These are phyloP conservation scores for Pichia pseudocactophila DNA, from an alignment of 805 yeast species.

Conservation along the genomic window DNA sequence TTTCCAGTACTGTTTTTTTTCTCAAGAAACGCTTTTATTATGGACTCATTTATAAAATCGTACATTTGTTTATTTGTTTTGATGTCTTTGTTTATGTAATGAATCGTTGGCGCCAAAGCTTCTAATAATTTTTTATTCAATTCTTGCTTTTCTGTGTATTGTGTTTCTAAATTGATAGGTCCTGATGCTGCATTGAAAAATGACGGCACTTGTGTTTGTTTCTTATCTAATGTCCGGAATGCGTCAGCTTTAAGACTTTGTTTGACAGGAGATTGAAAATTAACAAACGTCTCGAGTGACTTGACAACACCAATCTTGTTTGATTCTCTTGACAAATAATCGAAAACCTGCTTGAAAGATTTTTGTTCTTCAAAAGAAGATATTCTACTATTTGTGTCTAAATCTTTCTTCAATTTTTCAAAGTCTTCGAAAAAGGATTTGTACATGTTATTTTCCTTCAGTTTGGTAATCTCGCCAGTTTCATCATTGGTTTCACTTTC, in stretches of 20 bases:
- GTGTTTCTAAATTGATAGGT: conserved; percentile 13
- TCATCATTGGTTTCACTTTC: conserved; percentile 4
- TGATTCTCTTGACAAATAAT: conserved; percentile 18
- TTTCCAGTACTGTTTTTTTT: not conserved
- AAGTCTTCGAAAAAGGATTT: conserved; percentile 21
- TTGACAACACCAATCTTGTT: conserved; percentile 20
- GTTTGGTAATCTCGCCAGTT: conserved; percentile 3
- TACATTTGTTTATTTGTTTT: conserved; percentile 16
- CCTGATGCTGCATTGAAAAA: conserved; percentile 6
- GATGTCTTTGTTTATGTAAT: conserved; percentile 17
- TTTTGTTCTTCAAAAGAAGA: conserved; percentile 27
- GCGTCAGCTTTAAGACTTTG: not conserved
- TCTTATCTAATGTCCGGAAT: not conserved
- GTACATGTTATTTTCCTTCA: conserved; percentile 18
- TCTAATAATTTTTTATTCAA: conserved; percentile 9
- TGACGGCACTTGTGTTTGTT: conserved; percentile 1
- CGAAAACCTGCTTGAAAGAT: conserved; percentile 25
- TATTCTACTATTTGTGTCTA: conserved; percentile 10
- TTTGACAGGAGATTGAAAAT: conserved; percentile 10
- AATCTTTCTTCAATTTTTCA: conserved; percentile 14
- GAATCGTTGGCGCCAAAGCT: conserved; percentile 16
- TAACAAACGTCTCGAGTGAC: conserved; percentile 20
- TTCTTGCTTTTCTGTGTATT: conserved; percentile 9
- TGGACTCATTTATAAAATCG: conserved; percentile 13
- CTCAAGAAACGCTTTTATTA: conserved; percentile 16